Evolutionary conservation across 768 basidiomycete species (phyloP).

Genomic region (Peribolospora baueri): DNA sequence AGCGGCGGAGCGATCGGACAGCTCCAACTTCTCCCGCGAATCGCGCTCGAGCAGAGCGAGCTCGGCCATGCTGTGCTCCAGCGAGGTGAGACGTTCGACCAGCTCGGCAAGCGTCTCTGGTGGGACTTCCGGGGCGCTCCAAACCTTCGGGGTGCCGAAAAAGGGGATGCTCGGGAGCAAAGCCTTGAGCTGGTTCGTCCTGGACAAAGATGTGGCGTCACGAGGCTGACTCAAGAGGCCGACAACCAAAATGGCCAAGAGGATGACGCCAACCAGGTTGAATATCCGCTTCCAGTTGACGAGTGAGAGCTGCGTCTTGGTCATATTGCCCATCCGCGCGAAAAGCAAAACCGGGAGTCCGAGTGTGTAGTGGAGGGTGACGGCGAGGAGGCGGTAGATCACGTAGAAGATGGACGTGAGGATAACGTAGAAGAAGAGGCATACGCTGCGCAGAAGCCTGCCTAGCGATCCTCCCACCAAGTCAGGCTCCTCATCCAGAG

Average conservation of each 20-base stretch:
- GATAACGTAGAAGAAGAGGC: too few relatives aligned
- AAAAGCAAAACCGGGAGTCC: too few relatives aligned
- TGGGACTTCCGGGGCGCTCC: slow-evolving; percentile 1
- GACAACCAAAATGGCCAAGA: slow-evolving; percentile 5
- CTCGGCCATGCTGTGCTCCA: slow-evolving; percentile 12
- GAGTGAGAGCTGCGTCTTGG: neutral
- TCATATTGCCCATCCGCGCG: neutral
- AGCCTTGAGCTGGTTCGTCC: slow-evolving; percentile 3
- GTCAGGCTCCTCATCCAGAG: too few relatives aligned
- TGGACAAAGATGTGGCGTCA: slow-evolving; percentile 3
- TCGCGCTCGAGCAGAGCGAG: slow-evolving; percentile 2
- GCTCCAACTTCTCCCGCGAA: slow-evolving; percentile 4
- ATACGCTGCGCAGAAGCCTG: neutral
- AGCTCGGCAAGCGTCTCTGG: slow-evolving; percentile 18
- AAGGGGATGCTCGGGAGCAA: too few relatives aligned
- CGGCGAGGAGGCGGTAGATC: too few relatives aligned
- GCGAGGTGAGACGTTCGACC: slow-evolving; percentile 13
- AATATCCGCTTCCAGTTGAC: slow-evolving; percentile 4
- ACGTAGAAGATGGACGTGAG: too few relatives aligned
- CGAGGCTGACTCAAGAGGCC: neutral
- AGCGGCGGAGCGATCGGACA: slow-evolving; percentile 1
- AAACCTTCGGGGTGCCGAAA: neutral
- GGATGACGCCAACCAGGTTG: slow-evolving; percentile 10
- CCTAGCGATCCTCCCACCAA: too few relatives aligned
- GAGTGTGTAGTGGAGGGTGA: too few relatives aligned